Evolutionary conservation across 371 early-diverging fungal species (phyloP).

Genomic region (Mucor circinelloides): DNA sequence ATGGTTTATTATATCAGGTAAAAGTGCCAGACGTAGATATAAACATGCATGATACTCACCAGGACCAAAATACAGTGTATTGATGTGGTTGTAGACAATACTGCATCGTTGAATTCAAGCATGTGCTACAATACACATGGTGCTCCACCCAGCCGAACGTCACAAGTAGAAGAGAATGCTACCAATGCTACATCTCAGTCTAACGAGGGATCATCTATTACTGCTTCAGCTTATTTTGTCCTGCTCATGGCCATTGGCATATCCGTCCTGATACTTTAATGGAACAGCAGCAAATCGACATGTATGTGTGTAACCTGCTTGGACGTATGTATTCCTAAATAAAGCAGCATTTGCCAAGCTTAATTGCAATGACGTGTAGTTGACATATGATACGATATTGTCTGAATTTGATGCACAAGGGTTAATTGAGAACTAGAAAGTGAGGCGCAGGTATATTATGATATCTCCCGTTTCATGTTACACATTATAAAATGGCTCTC

Average conservation of each 20-base stretch:
- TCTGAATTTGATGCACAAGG: neutral
- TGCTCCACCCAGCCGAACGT: neutral
- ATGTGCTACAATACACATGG: constrained; percentile 44
- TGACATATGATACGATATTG: neutral
- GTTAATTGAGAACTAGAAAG: neutral
- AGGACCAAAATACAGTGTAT: constrained; percentile 34
- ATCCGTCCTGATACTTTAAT: neutral
- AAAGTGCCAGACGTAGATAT: neutral
- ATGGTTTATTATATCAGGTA: constrained; percentile 60
- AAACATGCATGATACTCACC: neutral
- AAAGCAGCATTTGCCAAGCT: neutral
- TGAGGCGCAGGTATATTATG: neutral
- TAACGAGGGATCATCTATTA: constrained; percentile 3
- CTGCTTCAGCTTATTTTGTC: neutral
- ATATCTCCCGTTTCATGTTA: neutral
- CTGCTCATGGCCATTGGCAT: neutral
- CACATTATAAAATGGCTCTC: neutral
- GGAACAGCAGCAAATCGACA: neutral
- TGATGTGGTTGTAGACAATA: constrained; percentile 49
- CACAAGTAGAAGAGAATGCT: neutral
- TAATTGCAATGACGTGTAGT: neutral
- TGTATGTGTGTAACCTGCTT: neutral
- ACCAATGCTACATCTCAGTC: neutral
- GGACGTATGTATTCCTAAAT: too few species aligned
- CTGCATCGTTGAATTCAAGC: constrained; percentile 39